These are phyloP conservation scores for Hypoxylon trugodes DNA, from an alignment of 495 filamentous ascomycete genomes.

Conservation along the genomic window DNA sequence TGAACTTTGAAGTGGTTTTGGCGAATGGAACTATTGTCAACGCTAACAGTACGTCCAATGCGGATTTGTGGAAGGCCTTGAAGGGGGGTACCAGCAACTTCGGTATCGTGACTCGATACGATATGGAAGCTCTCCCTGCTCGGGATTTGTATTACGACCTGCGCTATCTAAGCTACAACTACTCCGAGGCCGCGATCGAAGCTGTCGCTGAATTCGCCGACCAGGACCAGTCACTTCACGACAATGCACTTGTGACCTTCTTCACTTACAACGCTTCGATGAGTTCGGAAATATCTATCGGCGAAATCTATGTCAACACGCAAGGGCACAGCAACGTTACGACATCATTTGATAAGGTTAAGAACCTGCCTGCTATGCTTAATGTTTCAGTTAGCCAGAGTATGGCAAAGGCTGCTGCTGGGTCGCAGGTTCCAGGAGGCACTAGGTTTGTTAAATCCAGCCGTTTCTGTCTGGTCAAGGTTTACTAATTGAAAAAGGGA, in stretches of 20 bases:
- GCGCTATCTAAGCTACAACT: constrained; percentile 17
- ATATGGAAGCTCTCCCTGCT: constrained; percentile 46
- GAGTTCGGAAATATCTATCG: constrained; percentile 15
- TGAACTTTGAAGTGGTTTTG: constrained; percentile 62
- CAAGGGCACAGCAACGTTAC: constrained; percentile 19
- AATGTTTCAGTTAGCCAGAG: constrained; percentile 11
- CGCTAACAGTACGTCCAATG: constrained; percentile 51
- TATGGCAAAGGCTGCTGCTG: constrained; percentile 33
- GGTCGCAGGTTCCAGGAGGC: constrained; percentile 23
- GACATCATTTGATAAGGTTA: constrained; percentile 29
- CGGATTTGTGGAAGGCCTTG: constrained; percentile 63
- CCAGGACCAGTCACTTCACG: constrained; percentile 32
- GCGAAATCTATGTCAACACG: constrained; percentile 33
- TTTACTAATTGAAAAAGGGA: constrained; percentile 8
- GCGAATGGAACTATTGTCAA: constrained; percentile 58
- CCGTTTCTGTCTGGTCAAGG: too few species aligned
- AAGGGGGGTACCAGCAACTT: constrained; percentile 65
- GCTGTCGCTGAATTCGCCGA: constrained; percentile 43
- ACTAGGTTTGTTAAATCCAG: not conserved
- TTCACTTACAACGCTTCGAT: constrained; percentile 9
- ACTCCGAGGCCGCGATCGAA: constrained; percentile 34
- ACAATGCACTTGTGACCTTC: constrained; percentile 31
- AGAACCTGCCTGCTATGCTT: constrained; percentile 5
- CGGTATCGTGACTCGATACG: constrained; percentile 64
- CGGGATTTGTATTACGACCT: constrained; percentile 40